These are phyloP conservation scores for Gillenia trifoliata DNA, from an alignment of 306 rosid species.

Conservation along the genomic window DNA sequence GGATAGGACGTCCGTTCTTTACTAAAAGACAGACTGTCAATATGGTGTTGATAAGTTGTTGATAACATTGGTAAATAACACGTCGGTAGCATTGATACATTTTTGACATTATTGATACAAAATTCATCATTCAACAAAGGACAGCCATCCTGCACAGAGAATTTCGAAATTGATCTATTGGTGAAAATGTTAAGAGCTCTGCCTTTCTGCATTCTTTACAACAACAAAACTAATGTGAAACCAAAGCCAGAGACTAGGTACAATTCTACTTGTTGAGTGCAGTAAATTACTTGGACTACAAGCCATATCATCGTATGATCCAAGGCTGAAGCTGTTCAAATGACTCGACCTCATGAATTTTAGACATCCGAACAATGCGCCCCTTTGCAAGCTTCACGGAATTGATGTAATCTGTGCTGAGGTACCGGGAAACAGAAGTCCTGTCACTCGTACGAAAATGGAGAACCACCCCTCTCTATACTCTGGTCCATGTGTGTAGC, in stretches of 20 bases:
- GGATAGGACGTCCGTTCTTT: too few species aligned
- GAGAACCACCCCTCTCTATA: conserved; percentile 66
- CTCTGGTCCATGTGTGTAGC: conserved; percentile 51
- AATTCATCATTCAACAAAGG: too few species aligned
- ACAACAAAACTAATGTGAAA: neutral
- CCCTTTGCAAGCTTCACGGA: conserved; percentile 58
- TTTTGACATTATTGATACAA: too few species aligned
- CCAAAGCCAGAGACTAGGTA: neutral
- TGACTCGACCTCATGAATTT: neutral
- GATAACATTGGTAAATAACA: too few species aligned
- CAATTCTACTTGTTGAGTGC: too few species aligned
- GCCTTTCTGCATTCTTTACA: neutral
- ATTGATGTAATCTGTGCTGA: conserved; percentile 55
- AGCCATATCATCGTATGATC: neutral
- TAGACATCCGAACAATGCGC: conserved; percentile 28
- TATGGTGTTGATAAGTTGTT: neutral
- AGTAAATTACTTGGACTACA: neutral
- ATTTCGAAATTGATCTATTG: neutral
- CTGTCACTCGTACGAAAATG: conserved; percentile 34
- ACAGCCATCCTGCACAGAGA: too few species aligned
- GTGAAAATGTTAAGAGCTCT: neutral
- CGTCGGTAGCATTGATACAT: neutral
- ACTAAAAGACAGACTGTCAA: too few species aligned
- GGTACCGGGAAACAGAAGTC: conserved; percentile 60
- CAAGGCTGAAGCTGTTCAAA: neutral